Base-by-base conservation (phyloP, 2,329 filamentous ascomycete species). In the Stylonectria norvegica region DNA sequence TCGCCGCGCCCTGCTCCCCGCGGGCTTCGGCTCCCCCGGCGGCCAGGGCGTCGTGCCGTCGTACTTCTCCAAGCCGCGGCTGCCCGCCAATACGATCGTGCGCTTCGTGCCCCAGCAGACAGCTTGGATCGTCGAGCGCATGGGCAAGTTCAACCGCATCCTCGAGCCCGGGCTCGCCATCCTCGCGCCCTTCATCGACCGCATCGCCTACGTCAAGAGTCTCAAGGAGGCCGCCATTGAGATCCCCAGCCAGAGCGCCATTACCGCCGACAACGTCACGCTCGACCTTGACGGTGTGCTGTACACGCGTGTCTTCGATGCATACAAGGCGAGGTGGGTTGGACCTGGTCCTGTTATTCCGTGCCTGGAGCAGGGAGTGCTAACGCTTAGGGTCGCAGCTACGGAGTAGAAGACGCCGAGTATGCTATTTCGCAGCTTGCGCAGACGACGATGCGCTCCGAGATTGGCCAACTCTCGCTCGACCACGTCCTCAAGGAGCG, bases 71-170 rank as follows among this genome's bases (percentile, higher is more conserved):
- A 78, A 78, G 49, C 72, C 76, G 10, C 73, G 77, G 16, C 75
- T 96, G 37, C 93, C 93, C 19, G 87, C 90, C 54, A 98, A 98
- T 69, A 98, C 93, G 4, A 75, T 98, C 48, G 75, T 98, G 57
- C 88, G 91, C 45, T 98, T 97, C 68, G 93, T 98, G 29, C 93
- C 93, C n/a, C 93, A 98, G 69, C 93, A 98, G 73, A 97, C 91
- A 56, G 93, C 93, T 65, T 98, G 93, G 93, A 91, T 98, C 44
- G 93, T 98, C 42, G 93, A 98, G 78, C 90, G 93, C 61, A 98
- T 98, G 93, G 93, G 93, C 58, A 93, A 90, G 68, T 98, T 95
- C 72, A 85, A 88, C 69, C 80, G 90, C 45, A 96, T 98, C 59
- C 73, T 98, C 36, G 81, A 96, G 57, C 93, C 93, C 4, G 93